Conservation (phyloP, 805 yeast genomes). For the Candida fluviatilis region DNA sequence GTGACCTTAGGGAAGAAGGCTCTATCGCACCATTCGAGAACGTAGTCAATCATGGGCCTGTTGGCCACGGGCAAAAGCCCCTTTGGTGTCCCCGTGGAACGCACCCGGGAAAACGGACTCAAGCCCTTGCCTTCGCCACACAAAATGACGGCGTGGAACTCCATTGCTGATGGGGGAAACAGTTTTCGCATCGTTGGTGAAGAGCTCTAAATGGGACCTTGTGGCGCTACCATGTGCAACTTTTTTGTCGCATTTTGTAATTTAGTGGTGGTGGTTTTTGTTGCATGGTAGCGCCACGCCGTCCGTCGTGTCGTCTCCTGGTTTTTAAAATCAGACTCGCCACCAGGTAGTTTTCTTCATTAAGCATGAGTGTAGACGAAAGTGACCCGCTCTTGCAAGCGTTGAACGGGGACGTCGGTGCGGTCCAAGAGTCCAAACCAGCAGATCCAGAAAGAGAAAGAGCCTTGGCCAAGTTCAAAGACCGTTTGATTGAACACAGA, state of each 20-base stretch:
- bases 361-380: conserved; percentile 50
- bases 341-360: too few relatives aligned
- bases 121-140: conserved; percentile 82
- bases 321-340: background rate
- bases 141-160: conserved; percentile 83
- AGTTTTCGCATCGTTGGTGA: too few relatives aligned
- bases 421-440: conserved; percentile 23
- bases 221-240: too few relatives aligned
- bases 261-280: too few relatives aligned
- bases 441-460: conserved; percentile 69
- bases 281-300: background rate
- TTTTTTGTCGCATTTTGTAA: too few relatives aligned
- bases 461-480: conserved; percentile 75
- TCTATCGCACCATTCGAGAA: conserved; percentile 87
- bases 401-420: conserved; percentile 40
- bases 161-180: conserved; percentile 59
- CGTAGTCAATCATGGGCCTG: conserved; percentile 82
- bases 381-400: conserved; percentile 77
- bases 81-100: conserved; percentile 68
- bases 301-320: background rate
- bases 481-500: conserved; percentile 86
- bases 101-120: conserved; percentile 63
- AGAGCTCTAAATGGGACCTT: too few relatives aligned
- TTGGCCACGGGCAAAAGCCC: conserved; percentile 89
- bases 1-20: conserved; percentile 74